Base-by-base conservation (phyloP, 257 asterid genomes). In the Capsicum pubescens region DNA sequence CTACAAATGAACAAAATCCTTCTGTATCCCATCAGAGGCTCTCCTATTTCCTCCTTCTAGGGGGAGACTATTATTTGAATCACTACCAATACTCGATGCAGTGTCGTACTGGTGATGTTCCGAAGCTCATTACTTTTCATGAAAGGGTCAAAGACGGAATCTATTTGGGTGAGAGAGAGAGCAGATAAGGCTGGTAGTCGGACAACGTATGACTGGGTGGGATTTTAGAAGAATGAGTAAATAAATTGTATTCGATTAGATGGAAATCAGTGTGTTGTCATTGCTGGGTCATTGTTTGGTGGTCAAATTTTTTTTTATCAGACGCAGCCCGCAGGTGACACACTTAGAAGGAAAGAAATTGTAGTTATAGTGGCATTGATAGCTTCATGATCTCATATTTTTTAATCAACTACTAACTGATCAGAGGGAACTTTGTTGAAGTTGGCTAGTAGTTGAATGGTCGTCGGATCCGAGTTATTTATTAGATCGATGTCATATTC, bases 41-140 rank as follows among this genome's bases (percentile, higher is more conserved):
- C 39, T 71, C 58, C 58, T n/a, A n/a, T 71, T 71, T 44, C 79
- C n/a, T 71, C 46, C 39, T 71, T 44, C 35, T 10, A 0, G 16
- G 57, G 56, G 19, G 14, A 5, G 3, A 19, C 46, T 42, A 70
- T 70, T 70, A 70, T 42, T 71, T 71, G 58, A 71, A n/a, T 46
- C n/a, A 13, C 79, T 71, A 71, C 58, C 58, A 19, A 48, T 46
- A 54, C 58, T 71, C 58, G 10, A 71, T 71, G 79, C 52, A 42
- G 16, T 70, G 21, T 70, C 13, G 42, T 70, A 26, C 79, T 44
- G 79, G 52, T 70, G 79, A 70, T 70, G 56, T 70, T 70, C 35
- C 19, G 32, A 70, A 42, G 16, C 35, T 42, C 36, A 42, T 70
- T 70, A 70, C 72, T 70, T 70, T 42, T 70, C 79, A 42, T 7